phyloP scores from a whole-genome alignment of 2,329 filamentous ascomycete species.

The Curvularia sp. region DNA sequence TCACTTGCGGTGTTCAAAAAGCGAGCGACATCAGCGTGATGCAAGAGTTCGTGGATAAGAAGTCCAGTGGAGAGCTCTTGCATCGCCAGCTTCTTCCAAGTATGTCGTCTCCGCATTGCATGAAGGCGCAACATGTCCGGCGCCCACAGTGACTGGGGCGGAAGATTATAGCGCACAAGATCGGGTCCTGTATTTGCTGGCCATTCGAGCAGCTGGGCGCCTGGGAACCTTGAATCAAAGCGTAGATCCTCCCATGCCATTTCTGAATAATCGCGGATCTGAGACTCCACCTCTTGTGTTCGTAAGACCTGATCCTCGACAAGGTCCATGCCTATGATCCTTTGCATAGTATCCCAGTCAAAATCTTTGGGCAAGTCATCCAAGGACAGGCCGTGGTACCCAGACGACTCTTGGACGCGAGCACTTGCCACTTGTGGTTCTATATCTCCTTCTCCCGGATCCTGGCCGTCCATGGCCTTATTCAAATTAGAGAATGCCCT shows the following conservation, averaged over 20 bases:
- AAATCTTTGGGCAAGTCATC: constrained; percentile 28
- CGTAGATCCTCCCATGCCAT: constrained; percentile 38
- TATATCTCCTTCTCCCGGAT: neutral
- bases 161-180: constrained; percentile 43
- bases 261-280: constrained; percentile 23
- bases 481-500: constrained; percentile 58
- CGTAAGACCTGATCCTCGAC: constrained; percentile 29
- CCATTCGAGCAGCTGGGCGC: constrained; percentile 41
- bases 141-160: constrained; percentile 58
- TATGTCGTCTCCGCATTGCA: constrained; percentile 44
- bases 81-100: constrained; percentile 54
- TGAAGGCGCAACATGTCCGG: constrained; percentile 39
- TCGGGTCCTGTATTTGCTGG: constrained; percentile 52
- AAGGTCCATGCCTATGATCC: constrained; percentile 37
- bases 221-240: constrained; percentile 41
- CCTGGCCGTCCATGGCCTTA: constrained; percentile 8
- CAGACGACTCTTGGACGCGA: neutral
- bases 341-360: constrained; percentile 33
- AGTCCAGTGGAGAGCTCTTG: constrained; percentile 53
- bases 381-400: constrained; percentile 10
- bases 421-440: neutral
- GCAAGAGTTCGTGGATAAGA: constrained; percentile 50
- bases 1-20: constrained; percentile 12
- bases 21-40: constrained; percentile 19
- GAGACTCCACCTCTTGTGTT: constrained; percentile 23